These are phyloP conservation scores for Kalmusia sp. DNA, from an alignment of 2,329 filamentous ascomycete genomes.

Conservation along the genomic window DNA sequence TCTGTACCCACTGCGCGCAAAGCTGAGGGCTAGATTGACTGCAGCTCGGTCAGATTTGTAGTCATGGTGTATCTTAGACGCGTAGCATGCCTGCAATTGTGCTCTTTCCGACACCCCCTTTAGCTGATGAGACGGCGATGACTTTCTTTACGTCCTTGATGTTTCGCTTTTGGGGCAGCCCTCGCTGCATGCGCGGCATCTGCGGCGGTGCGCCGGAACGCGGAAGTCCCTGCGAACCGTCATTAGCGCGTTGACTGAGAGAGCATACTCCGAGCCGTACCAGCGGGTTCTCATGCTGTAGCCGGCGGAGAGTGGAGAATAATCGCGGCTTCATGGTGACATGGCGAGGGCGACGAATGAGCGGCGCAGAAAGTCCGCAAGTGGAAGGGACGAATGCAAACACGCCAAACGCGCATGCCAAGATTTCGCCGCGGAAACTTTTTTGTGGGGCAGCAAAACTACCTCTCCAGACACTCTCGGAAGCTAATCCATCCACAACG, in stretches of 20 bases:
- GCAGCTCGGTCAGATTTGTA: conserved; percentile 7
- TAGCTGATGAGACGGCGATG: conserved; percentile 96
- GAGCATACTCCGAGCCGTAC: conserved; percentile 55
- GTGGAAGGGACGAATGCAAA: not conserved
- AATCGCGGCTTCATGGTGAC: conserved; percentile 51
- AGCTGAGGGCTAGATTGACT: conserved; percentile 84
- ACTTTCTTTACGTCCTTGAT: conserved; percentile 88
- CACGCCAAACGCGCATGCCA: conserved; percentile 3
- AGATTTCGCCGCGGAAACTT: conserved; percentile 27
- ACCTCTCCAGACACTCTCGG: conserved; percentile 12
- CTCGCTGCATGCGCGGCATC: conserved; percentile 78
- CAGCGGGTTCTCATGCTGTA: conserved; percentile 86
- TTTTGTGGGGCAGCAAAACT: conserved; percentile 33
- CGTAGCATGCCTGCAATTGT: conserved; percentile 75
- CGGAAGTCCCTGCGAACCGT: conserved; percentile 74
- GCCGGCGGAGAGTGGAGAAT: conserved; percentile 59
- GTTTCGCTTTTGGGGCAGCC: conserved; percentile 78
- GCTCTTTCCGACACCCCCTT: conserved; percentile 97
- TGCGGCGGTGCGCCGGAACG: conserved; percentile 70
- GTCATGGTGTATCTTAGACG: not conserved
- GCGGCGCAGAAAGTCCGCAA: conserved; percentile 29
- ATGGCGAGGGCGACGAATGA: conserved; percentile 24
- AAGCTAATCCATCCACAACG: conserved; percentile 24
- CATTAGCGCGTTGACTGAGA: not conserved
- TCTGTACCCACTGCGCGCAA: conserved; percentile 80